A percentile compares a stretch with the other conserved stretches of the same genome.
phyloP scores from a whole-genome alignment of 2,329 filamentous ascomycete species.

The Westerdykella sp. region DNA sequence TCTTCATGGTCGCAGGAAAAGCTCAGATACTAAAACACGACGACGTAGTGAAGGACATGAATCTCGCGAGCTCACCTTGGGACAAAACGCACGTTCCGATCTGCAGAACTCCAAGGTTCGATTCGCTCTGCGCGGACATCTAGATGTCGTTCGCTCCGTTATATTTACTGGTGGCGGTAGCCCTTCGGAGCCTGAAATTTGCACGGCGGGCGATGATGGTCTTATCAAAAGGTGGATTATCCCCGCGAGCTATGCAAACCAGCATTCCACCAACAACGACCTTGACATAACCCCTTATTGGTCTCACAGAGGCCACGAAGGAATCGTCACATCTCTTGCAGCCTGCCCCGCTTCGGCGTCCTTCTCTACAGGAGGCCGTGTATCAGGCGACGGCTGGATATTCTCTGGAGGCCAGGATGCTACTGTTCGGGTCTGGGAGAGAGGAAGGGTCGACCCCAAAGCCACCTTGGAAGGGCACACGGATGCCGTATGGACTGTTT shows the following conservation, averaged over 20 bases:
- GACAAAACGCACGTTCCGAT: constrained; percentile 52
- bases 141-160: constrained; percentile 88
- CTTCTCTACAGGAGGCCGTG: constrained; percentile 82
- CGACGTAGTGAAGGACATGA: constrained; percentile 60
- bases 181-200: constrained; percentile 92
- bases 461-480: constrained; percentile 90
- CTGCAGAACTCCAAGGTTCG: constrained; percentile 80
- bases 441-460: constrained; percentile 89
- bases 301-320: constrained; percentile 89
- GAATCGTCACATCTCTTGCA: constrained; percentile 77
- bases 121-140: constrained; percentile 84
- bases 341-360: constrained; percentile 83
- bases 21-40: constrained; percentile 54
- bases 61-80: constrained; percentile 41
- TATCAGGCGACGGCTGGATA: constrained; percentile 92
- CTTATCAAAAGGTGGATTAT: constrained; percentile 97
- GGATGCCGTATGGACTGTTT: constrained; percentile 93
- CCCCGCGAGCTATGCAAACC: constrained; percentile 65
- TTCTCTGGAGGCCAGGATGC: constrained; percentile 95
- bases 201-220: constrained; percentile 90
- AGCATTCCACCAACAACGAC: constrained; percentile 62
- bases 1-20: constrained; percentile 66
- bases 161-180: constrained; percentile 97
- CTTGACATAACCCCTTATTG: constrained; percentile 91
- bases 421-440: constrained; percentile 91